phyloP scores from a whole-genome alignment of 2,329 filamentous ascomycete genomes.

The Fusarium gaditjirri region DNA sequence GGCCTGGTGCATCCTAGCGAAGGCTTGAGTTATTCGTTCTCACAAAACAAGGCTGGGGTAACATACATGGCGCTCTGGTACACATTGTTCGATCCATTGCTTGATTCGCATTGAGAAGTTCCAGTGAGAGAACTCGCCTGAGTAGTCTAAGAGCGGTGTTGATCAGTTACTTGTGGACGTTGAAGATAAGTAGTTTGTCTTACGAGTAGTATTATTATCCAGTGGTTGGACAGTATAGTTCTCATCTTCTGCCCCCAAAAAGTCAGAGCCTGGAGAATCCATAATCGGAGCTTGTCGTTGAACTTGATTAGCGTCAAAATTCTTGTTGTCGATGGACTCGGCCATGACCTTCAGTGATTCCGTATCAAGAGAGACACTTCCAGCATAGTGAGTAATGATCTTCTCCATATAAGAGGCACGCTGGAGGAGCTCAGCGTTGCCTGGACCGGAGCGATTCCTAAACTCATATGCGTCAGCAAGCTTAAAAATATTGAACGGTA shows the following conservation, averaged over 20 bases:
- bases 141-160: constrained; percentile 54
- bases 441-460: constrained; percentile 40
- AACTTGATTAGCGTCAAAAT: constrained; percentile 20
- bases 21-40: background rate
- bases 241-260: constrained; percentile 49
- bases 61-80: constrained; percentile 47
- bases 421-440: constrained; percentile 41
- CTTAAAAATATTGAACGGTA: background rate
- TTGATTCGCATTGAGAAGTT: constrained; percentile 64
- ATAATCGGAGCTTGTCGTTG: constrained; percentile 35
- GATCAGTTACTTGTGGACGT: constrained; percentile 4
- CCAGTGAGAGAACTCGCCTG: constrained; percentile 64
- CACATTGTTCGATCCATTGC: constrained; percentile 58
- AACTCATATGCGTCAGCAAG: constrained; percentile 20
- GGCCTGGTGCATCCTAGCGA: constrained; percentile 43
- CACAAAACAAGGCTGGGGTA: background rate
- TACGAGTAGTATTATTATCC: constrained; percentile 55
- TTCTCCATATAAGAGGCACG: constrained; percentile 55
- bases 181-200: constrained; percentile 29
- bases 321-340: constrained; percentile 54
- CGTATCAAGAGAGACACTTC: constrained; percentile 49
- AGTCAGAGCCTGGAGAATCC: constrained; percentile 42
- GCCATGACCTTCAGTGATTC: constrained; percentile 53
- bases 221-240: constrained; percentile 55
- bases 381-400: constrained; percentile 58